phyloP scores from a whole-genome alignment of 164 flowering plant species.

The Amborella trichopoda region DNA sequence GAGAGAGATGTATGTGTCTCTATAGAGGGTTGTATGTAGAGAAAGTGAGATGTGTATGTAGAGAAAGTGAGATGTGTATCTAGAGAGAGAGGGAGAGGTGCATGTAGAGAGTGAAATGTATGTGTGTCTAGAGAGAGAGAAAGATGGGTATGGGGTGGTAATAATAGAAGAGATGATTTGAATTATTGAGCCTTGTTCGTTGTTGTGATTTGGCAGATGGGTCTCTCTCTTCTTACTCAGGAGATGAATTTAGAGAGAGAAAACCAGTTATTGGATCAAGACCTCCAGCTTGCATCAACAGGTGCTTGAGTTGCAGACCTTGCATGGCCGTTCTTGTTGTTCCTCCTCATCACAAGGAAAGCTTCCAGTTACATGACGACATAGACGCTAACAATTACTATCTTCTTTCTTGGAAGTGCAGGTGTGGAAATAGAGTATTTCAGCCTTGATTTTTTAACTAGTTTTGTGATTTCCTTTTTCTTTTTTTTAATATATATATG shows the following conservation, averaged over 20 bases:
- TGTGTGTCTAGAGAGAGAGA: neutral
- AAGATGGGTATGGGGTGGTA: neutral
- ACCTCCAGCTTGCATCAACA: constrained; percentile 65
- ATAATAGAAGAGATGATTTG: too few species aligned
- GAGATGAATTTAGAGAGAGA: constrained; percentile 12
- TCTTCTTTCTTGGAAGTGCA: constrained; percentile 75
- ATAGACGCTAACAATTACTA: constrained; percentile 49
- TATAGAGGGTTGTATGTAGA: too few species aligned
- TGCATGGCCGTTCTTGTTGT: constrained; percentile 55
- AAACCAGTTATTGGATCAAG: constrained; percentile 61
- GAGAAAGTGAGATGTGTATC: neutral
- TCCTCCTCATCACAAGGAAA: constrained; percentile 27
- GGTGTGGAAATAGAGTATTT: constrained; percentile 37
- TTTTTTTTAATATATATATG: too few species aligned
- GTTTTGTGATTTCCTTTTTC: too few species aligned
- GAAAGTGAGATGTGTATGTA: neutral
- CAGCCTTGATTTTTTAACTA: constrained; percentile 12
- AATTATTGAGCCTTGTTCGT: neutral
- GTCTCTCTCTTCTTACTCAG: constrained; percentile 1
- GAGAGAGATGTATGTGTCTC: neutral
- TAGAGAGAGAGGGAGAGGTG: neutral
- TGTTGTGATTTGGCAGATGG: constrained; percentile 10
- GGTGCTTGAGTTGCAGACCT: constrained; percentile 65
- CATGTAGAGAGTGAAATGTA: neutral
- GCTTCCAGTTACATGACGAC: constrained; percentile 4